Base-by-base conservation (phyloP, 169 alveolate genomes). In the Cardiosporidium cionae region DNA sequence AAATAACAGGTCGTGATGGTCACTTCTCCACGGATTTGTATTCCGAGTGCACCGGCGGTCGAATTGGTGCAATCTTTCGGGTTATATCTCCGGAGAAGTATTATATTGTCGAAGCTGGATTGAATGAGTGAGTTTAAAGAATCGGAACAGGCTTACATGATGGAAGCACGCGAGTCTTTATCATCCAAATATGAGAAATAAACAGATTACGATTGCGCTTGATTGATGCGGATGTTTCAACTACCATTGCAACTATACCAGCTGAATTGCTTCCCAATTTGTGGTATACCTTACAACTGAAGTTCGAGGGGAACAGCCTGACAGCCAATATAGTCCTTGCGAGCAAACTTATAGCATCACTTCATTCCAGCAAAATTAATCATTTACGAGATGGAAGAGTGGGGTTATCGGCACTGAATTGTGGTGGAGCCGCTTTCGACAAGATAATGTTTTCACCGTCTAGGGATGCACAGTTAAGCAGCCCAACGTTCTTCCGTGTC, bases 381-480 rank as follows among this genome's bases (percentile, higher is more conserved):
- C n/a, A 44, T n/a, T 44, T 44, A n/a, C n/a, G n/a, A n/a, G 86
- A 78, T 27, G 89, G 87, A 0, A 58, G 72, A 32, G 76, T 84
- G 32, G 89, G 89, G 7, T 32, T 84, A 16, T 66, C 84, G n/a
- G 78, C 81, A 29, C 69, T 63, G 68, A 77, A 72, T 64, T 84
- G 89, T 68, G 74, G 87, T 9, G 79, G 82, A 6, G 79, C 78
- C 28, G 86, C 87, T 35, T 84, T 84, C 32, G 89, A 84, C 53
- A 54, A 67, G 6, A 32, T 84, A 32, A 70, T 77, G 53, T 67
- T 84, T 16, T 66, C 81, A 6, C 89, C 89, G 7, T 70, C 73
- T 34, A 44, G 58, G 16, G 58, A n/a, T 32, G 29, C 37, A 36
- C 9, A 6, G n/a, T 3, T 25, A 68, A 3, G 36, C 32, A 79